Conservation (phyloP, 2,329 filamentous ascomycete species). For the Simplicillium sp. region DNA sequence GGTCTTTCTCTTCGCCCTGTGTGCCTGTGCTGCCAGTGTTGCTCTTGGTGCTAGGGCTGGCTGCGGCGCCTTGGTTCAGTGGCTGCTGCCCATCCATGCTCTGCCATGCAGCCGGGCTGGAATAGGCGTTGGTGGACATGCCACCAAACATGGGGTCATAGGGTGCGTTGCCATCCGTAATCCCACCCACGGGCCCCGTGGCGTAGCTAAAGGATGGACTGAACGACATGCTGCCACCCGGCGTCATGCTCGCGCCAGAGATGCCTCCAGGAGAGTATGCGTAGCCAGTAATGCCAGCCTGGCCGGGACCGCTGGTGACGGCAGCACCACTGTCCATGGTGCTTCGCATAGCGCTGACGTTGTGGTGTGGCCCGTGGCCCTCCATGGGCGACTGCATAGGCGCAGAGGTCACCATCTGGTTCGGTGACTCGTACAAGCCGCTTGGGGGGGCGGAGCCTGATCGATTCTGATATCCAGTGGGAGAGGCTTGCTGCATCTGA, state of each 20-base stretch:
- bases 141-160: slow-evolving; percentile 54
- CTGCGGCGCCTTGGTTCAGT: slow-evolving; percentile 18
- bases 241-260: slow-evolving; percentile 16
- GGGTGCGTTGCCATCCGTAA: slow-evolving; percentile 21
- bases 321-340: slow-evolving; percentile 3
- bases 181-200: slow-evolving; percentile 15
- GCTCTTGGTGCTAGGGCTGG: slow-evolving; percentile 38
- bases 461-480: slow-evolving; percentile 10
- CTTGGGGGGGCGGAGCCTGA: not conserved
- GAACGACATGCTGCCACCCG: slow-evolving; percentile 23
- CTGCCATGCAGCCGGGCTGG: slow-evolving; percentile 43
- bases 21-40: slow-evolving; percentile 40
- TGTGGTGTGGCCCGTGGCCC: not conserved
- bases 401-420: not conserved
- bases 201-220: slow-evolving; percentile 32
- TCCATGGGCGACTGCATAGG: not conserved
- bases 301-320: slow-evolving; percentile 3
- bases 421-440: not conserved
- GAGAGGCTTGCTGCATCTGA: slow-evolving; percentile 23
- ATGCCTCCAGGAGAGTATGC: slow-evolving; percentile 13
- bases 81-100: slow-evolving; percentile 22
- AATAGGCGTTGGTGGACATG: slow-evolving; percentile 41
- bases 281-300: slow-evolving; percentile 22
- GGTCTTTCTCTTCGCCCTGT: slow-evolving; percentile 61
- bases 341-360: slow-evolving; percentile 2